Percentiles rank a stretch among this genome's conserved stretches.
These are phyloP conservation scores for Umbelopsis sp. DNA, from an alignment of 192 early-diverging fungal species.

Conservation along the genomic window DNA sequence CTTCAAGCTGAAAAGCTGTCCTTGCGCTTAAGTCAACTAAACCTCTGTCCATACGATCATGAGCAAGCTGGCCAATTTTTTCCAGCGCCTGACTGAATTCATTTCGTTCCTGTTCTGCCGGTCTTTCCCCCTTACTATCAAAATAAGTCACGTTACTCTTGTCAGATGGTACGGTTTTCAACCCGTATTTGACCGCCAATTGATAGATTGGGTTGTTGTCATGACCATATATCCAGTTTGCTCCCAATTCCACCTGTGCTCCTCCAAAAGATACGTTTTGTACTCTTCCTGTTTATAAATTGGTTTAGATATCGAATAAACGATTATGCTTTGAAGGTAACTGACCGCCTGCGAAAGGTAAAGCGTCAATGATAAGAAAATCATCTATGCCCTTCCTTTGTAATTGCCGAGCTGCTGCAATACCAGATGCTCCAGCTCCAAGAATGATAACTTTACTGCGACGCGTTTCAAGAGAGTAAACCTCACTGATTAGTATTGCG, in stretches of 20 bases:
- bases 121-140: conserved; percentile 25
- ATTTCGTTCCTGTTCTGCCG: not conserved
- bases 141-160: conserved; percentile 37
- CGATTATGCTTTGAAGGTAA: not conserved
- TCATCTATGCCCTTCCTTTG: conserved; percentile 8
- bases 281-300: conserved; percentile 3
- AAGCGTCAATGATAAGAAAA: conserved; percentile 26
- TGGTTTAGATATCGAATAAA: not conserved
- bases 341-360: conserved; percentile 16
- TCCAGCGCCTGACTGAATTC: not conserved
- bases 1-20: conserved; percentile 30
- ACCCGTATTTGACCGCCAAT: conserved; percentile 33
- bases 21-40: conserved; percentile 41
- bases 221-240: conserved; percentile 39
- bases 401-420: conserved; percentile 17
- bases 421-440: conserved; percentile 24
- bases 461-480: not conserved
- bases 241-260: conserved; percentile 16
- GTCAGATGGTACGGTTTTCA: conserved; percentile 36
- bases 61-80: conserved; percentile 16
- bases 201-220: conserved; percentile 43
- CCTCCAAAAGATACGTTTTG: conserved; percentile 20
- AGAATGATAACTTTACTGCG: conserved; percentile 20
- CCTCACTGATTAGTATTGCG: not conserved
- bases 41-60: conserved; percentile 21